Evolutionary conservation across 495 filamentous ascomycete species (phyloP), one percentile per base, ranked within the genome.

Genomic region (Aspergillus avenaceus): DNA sequence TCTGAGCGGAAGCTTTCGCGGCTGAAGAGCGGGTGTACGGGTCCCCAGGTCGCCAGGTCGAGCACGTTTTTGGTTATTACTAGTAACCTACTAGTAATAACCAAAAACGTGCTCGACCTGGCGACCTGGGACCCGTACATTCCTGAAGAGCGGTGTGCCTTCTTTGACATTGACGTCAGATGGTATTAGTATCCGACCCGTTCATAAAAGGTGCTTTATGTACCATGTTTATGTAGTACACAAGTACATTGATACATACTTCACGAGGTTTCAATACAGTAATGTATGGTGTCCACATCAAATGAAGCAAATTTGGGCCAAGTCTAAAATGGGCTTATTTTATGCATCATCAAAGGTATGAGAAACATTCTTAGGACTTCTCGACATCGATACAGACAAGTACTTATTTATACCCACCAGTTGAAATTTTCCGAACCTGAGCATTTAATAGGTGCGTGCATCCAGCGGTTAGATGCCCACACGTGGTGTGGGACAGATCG

Each of bases 401-500:
- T n/a, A n/a, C n/a, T n/a, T 23, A 26, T 25, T 19, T 28, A 14
- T 45, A 13, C 31, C 42, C 42, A 32, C 40, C 24, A 26, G 41
- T 36, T 47, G 40, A 48, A 38, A 19, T 38, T 4, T 18, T 18
- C 34, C 34, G 34, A 36, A n/a, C 22, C 19, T 42, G 21, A 41
- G 21, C 38, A 50, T 48, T 58, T 47, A 51, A 52, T 40, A n/a
- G n/a, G n/a, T n/a, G 12, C 46, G 3, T 40, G 37, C 43, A 52
- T 50, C 44, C 50, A 55, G 58, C 58, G 59, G 65, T 61, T 57
- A 64, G 66, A 51, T 56, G 59, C 60, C 58, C 50, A 57, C 60
- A 68, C 65, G 65, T 68, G 65, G 62, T 51, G 53, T 60, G 42
- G 54, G 45, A 57, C 56, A 60, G 58, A 66, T 60, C 61, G 50